Conservation (phyloP, 352 stramenopile genomes). For the Peronospora belbahrii region DNA sequence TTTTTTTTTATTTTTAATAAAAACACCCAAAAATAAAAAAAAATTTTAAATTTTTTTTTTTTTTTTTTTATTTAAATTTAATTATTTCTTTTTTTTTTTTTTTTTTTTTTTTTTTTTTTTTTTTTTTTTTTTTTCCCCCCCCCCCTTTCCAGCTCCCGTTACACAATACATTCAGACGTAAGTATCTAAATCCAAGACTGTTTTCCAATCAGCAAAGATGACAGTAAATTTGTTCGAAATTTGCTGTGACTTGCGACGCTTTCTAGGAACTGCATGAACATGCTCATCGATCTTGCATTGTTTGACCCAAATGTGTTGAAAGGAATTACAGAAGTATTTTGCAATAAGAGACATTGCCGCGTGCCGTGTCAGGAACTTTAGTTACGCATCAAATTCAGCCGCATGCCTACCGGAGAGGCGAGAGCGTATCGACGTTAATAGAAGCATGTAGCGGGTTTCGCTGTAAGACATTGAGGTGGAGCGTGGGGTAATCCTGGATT, state of each 20-base stretch:
- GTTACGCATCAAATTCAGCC: slow-evolving; percentile 78
- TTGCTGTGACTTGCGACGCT: slow-evolving; percentile 30
- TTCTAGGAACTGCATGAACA: slow-evolving; percentile 22
- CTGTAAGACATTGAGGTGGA: slow-evolving; percentile 13
- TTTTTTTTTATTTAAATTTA: too few relatives aligned
- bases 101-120: too few relatives aligned
- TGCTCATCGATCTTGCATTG: slow-evolving; percentile 29
- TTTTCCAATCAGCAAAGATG: slow-evolving; percentile 21
- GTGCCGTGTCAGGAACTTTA: slow-evolving; percentile 60
- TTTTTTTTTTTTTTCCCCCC: too few relatives aligned
- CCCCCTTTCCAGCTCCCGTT: too few relatives aligned
- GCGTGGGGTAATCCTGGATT: slow-evolving; percentile 1
- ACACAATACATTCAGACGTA: slow-evolving; percentile 30
- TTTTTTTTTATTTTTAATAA: too few relatives aligned
- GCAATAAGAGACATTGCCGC: slow-evolving; percentile 66
- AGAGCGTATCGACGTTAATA: slow-evolving; percentile 81
- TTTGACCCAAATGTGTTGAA: slow-evolving; percentile 27
- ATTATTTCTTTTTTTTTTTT: too few relatives aligned
- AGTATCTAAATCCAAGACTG: slow-evolving; percentile 24
- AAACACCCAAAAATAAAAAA: too few relatives aligned
- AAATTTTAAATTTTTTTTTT: too few relatives aligned
- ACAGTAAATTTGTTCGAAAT: slow-evolving; percentile 2
- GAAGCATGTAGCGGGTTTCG: slow-evolving; percentile 36
- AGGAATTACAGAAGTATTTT: slow-evolving; percentile 53
- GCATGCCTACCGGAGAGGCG: too few relatives aligned